Percentiles rank a stretch among this genome's conserved stretches.
Conservation (phyloP, 2,329 filamentous ascomycete genomes). For the Paecilomyces variotii region DNA sequence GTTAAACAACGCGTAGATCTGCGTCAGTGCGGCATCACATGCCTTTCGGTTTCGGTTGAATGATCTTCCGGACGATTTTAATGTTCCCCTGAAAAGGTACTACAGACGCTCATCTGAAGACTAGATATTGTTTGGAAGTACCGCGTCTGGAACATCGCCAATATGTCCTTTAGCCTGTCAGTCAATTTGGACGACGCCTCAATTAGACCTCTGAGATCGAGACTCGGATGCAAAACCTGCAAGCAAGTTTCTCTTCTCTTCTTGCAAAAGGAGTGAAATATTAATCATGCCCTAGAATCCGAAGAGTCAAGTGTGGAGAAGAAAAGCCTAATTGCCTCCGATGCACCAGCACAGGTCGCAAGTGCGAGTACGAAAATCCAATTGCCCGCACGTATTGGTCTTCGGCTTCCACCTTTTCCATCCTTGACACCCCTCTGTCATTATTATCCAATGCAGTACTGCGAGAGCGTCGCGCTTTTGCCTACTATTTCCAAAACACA, state of each 20-base stretch:
- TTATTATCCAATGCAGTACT: constrained; percentile 15
- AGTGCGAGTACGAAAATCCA: constrained; percentile 22
- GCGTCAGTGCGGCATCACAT: too few species aligned
- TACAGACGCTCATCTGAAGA: too few species aligned
- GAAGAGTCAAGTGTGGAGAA: constrained; percentile 28
- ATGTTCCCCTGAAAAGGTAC: too few species aligned
- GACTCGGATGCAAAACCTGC: constrained; percentile 24
- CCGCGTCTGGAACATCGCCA: too few species aligned
- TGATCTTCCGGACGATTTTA: too few species aligned
- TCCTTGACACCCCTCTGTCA: constrained; percentile 10
- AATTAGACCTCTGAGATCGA: constrained; percentile 12
- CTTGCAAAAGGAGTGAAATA: background rate
- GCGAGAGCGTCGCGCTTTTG: constrained; percentile 30
- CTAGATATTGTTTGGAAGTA: too few species aligned
- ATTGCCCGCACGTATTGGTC: too few species aligned
- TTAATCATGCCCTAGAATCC: constrained; percentile 15
- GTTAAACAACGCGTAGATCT: too few species aligned
- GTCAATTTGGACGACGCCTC: background rate
- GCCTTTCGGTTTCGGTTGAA: too few species aligned
- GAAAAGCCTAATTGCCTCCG: constrained; percentile 24
- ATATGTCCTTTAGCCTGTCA: background rate
- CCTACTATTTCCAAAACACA: constrained; percentile 27
- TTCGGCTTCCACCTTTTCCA: background rate
- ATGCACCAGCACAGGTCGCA: constrained; percentile 23
- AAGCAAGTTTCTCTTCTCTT: constrained; percentile 16